A percentile compares a stretch with the other conserved stretches of the same genome.
Evolutionary conservation across 768 basidiomycete genomes (phyloP).

Genomic region (Lentinula aciculospora): DNA sequence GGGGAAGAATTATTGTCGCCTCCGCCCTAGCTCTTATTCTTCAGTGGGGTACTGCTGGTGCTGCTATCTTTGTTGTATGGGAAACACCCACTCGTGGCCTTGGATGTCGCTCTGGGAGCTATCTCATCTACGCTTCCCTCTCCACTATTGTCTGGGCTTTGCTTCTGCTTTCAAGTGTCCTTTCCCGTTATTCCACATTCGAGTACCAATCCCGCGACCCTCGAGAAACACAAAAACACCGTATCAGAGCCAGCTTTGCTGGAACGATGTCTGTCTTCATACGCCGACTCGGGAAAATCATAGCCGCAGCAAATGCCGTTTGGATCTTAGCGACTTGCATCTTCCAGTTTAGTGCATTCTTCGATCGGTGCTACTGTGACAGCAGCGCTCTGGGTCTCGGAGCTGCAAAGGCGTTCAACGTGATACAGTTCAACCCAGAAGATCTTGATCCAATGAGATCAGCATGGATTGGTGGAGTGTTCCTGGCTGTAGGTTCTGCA

Average conservation of each 20-base stretch:
- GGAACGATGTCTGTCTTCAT: slow-evolving; percentile 17
- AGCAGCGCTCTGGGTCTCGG: slow-evolving; percentile 24
- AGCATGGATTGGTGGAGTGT: slow-evolving; percentile 32
- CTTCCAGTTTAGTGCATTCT: slow-evolving; percentile 27
- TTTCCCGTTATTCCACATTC: slow-evolving; percentile 1
- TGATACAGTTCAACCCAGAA: slow-evolving; percentile 15
- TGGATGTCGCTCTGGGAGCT: slow-evolving; percentile 27
- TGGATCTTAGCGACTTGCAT: slow-evolving; percentile 24
- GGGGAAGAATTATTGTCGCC: slow-evolving; percentile 23
- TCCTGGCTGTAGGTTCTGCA: slow-evolving; percentile 19
- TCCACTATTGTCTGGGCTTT: slow-evolving; percentile 25
- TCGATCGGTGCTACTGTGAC: slow-evolving; percentile 30
- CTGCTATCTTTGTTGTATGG: slow-evolving; percentile 21
- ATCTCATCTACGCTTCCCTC: slow-evolving; percentile 21
- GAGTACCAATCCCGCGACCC: neutral
- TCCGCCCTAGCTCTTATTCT: slow-evolving; percentile 21
- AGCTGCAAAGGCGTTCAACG: slow-evolving; percentile 18
- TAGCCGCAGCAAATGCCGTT: slow-evolving; percentile 24
- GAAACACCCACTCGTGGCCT: slow-evolving; percentile 27
- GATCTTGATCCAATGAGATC: slow-evolving; percentile 21
- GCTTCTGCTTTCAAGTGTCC: slow-evolving; percentile 22
- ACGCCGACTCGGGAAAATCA: slow-evolving; percentile 23
- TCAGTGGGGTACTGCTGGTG: slow-evolving; percentile 25
- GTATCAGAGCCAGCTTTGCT: slow-evolving; percentile 7
- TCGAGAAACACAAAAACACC: neutral